phyloP scores from a whole-genome alignment of 768 basidiomycete species.

The Auriscalpium orientale region DNA sequence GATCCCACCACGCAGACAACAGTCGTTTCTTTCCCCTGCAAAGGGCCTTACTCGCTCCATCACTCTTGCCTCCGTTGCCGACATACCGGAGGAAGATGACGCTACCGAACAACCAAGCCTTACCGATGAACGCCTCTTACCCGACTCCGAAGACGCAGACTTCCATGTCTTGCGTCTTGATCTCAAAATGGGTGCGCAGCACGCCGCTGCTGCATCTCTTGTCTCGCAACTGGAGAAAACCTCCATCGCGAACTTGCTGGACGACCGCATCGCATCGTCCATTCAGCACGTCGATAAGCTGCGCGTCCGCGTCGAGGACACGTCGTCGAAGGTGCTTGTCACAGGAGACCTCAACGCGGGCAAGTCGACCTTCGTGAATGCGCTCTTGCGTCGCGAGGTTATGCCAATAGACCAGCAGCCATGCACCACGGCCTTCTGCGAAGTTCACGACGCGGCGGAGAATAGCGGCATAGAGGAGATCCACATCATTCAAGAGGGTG shows the following conservation, averaged over 20 bases:
- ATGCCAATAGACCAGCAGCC: slow-evolving; percentile 99
- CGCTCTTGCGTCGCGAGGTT: slow-evolving; percentile 79
- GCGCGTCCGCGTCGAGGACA: slow-evolving; percentile 81
- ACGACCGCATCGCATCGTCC: slow-evolving; percentile 71
- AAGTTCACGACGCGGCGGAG: slow-evolving; percentile 86
- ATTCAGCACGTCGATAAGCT: slow-evolving; percentile 79
- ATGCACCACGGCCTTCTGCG: slow-evolving; percentile 94
- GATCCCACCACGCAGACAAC: slow-evolving; percentile 64
- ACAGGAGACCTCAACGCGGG: slow-evolving; percentile 98
- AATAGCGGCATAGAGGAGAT: slow-evolving; percentile 78
- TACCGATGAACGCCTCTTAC: slow-evolving; percentile 27
- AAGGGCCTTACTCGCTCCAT: slow-evolving; percentile 48
- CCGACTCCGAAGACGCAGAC: slow-evolving; percentile 41
- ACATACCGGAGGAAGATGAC: slow-evolving; percentile 32
- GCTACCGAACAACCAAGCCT: slow-evolving; percentile 22
- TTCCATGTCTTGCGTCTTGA: slow-evolving; percentile 90
- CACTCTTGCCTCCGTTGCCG: slow-evolving; percentile 47
- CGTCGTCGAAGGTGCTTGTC: slow-evolving; percentile 91
- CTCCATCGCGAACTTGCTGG: slow-evolving; percentile 87
- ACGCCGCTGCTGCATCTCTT: slow-evolving; percentile 57
- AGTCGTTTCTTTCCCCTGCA: slow-evolving; percentile 48
- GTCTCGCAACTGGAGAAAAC: slow-evolving; percentile 89
- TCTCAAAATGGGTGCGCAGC: slow-evolving; percentile 79
- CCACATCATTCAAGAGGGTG: slow-evolving; percentile 67
- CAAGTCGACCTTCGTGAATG: slow-evolving; percentile 97